These are phyloP conservation scores for Dalbergia cultrata DNA, from an alignment of 306 rosid species.

Conservation along the genomic window DNA sequence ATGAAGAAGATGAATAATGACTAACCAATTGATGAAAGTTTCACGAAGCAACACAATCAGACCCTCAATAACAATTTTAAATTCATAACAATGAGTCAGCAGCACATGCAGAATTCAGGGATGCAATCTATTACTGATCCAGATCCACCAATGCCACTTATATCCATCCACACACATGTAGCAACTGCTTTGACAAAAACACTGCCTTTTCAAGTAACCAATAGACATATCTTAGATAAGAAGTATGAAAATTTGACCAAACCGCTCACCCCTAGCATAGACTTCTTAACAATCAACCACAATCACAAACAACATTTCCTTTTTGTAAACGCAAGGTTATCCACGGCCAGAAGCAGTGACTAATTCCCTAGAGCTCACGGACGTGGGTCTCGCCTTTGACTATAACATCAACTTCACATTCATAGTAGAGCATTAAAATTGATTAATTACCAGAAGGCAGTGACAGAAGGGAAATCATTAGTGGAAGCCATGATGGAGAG, in stretches of 20 bases:
- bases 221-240: conserved; percentile 31
- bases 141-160: conserved; percentile 34
- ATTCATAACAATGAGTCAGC: conserved; percentile 14
- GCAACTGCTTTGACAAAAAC: background rate
- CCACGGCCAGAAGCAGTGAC: no score
- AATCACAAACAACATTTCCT: background rate
- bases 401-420: background rate
- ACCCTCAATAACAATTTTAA: conserved; percentile 25
- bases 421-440: background rate
- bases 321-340: no score
- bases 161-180: background rate
- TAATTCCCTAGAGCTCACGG: no score
- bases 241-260: conserved; percentile 7
- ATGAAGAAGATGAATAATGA: conserved; percentile 24
- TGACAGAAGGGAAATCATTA: conserved; percentile 84
- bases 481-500: conserved; percentile 83
- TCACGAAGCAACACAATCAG: conserved; percentile 21
- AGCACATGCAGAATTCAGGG: conserved; percentile 29
- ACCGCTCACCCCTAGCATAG: background rate
- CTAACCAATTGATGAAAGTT: conserved; percentile 21
- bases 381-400: no score
- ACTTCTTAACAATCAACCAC: conserved; percentile 11
- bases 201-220: background rate
- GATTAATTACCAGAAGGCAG: conserved; percentile 78
- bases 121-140: conserved; percentile 29